These are phyloP conservation scores for Aspergillus incahuasiensis DNA, from an alignment of 495 filamentous ascomycete species.

Conservation along the genomic window DNA sequence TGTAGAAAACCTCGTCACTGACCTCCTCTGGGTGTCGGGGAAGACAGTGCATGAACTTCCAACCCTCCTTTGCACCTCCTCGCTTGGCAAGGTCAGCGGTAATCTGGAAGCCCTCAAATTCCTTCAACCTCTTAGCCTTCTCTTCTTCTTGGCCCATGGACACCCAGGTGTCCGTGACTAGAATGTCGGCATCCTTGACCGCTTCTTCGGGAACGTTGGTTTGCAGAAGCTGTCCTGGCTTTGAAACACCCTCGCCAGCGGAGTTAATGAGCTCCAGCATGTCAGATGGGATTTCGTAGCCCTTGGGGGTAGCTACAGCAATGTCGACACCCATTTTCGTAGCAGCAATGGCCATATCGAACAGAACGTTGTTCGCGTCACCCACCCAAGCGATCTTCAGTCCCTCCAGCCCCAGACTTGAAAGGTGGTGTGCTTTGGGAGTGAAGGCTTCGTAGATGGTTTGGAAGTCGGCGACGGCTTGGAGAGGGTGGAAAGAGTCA, in stretches of 20 bases:
- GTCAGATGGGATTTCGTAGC: slow-evolving; percentile 67
- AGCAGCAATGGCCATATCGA: slow-evolving; percentile 81
- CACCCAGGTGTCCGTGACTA: slow-evolving; percentile 96
- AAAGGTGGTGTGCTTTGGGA: slow-evolving; percentile 34
- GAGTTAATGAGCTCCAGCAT: slow-evolving; percentile 67
- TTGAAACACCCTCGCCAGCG: slow-evolving; percentile 49
- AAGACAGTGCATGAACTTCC: slow-evolving; percentile 99
- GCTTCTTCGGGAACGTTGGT: slow-evolving; percentile 82
- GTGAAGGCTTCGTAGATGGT: slow-evolving; percentile 78
- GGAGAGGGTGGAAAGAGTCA: slow-evolving; percentile 83
- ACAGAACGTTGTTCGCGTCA: slow-evolving; percentile 95
- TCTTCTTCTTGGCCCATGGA: slow-evolving; percentile 96
- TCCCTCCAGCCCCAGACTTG: slow-evolving; percentile 67
- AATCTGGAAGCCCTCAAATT: slow-evolving; percentile 87
- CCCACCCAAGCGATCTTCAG: slow-evolving; percentile 93
- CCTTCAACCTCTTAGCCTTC: slow-evolving; percentile 64
- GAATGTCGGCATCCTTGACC: slow-evolving; percentile 78
- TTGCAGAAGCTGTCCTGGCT: slow-evolving; percentile 64
- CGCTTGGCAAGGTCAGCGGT: slow-evolving; percentile 73
- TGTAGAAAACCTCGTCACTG: slow-evolving; percentile 89
- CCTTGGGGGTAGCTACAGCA: slow-evolving; percentile 76
- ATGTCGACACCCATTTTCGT: slow-evolving; percentile 82
- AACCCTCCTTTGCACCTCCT: slow-evolving; percentile 80
- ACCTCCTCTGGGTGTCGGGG: slow-evolving; percentile 95
- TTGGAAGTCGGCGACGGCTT: slow-evolving; percentile 87